Evolutionary conservation across 2,329 filamentous ascomycete genomes (phyloP).

Genomic region (Gyromitra esculenta): DNA sequence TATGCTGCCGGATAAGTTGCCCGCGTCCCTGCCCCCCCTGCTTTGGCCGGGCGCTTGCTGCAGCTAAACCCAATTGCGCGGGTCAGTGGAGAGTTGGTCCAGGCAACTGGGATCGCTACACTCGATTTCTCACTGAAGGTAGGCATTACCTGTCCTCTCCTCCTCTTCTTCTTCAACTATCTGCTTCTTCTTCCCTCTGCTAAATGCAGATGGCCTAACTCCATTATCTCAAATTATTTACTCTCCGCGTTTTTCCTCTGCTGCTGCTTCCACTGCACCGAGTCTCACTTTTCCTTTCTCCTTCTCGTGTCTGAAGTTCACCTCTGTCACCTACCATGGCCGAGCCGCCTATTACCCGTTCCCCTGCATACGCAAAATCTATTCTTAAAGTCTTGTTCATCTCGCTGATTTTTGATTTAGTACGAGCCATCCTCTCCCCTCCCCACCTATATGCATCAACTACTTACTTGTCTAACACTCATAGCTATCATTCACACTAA

Average conservation of each 20-base stretch:
- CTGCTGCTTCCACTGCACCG: neutral
- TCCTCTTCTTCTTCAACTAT: neutral
- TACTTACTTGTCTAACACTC: constrained; percentile 7
- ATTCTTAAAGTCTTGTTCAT: constrained; percentile 88
- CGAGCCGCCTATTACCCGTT: constrained; percentile 14
- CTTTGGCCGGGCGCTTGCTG: neutral
- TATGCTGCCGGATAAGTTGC: constrained; percentile 19
- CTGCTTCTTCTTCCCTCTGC: neutral
- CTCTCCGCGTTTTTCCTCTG: neutral
- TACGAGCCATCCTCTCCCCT: constrained; percentile 61
- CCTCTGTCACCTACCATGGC: neutral
- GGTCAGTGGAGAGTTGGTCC: neutral
- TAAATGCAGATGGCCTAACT: neutral
- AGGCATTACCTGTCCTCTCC: constrained; percentile 34
- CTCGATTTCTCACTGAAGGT: neutral
- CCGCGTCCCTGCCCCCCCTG: constrained; percentile 4
- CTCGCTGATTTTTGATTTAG: constrained; percentile 87
- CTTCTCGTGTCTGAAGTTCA: neutral
- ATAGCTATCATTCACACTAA: constrained; percentile 98
- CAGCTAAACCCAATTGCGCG: constrained; percentile 2
- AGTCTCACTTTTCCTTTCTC: neutral
- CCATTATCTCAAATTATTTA: neutral
- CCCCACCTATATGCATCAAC: neutral
- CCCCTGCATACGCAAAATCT: constrained; percentile 66
- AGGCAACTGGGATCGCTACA: neutral